Conservation (phyloP, 805 yeast genomes). For the Kuraishia ogatae region DNA sequence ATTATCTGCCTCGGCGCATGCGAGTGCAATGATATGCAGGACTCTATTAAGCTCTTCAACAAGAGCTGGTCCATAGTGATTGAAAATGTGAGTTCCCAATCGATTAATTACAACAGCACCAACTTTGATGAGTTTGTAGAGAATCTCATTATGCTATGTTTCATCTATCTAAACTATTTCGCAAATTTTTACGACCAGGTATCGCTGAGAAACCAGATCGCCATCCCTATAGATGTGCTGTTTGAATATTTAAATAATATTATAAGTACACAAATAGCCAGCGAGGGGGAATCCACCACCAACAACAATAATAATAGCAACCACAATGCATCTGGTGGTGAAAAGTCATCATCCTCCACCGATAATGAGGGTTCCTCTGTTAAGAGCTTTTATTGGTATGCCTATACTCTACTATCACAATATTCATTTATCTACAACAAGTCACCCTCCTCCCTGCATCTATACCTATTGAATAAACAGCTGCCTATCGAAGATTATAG, state of each 20-base stretch:
- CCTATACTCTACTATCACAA: slow-evolving; percentile 36
- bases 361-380: too few relatives aligned
- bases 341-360: too few relatives aligned
- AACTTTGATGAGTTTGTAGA: slow-evolving; percentile 30
- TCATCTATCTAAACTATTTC: slow-evolving; percentile 31
- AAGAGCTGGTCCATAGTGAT: slow-evolving; percentile 33
- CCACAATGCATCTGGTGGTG: background rate
- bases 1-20: slow-evolving; percentile 38
- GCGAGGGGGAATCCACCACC: slow-evolving; percentile 7
- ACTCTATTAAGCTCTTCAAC: slow-evolving; percentile 30
- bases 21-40: slow-evolving; percentile 22
- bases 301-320: too few relatives aligned
- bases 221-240: slow-evolving; percentile 35
- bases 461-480: slow-evolving; percentile 17
- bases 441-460: slow-evolving; percentile 30
- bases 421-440: slow-evolving; percentile 30
- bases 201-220: background rate
- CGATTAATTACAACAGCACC: slow-evolving; percentile 21
- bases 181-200: slow-evolving; percentile 13
- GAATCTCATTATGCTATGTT: slow-evolving; percentile 34
- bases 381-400: slow-evolving; percentile 33
- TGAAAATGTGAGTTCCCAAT: slow-evolving; percentile 17
- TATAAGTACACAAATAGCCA: slow-evolving; percentile 30
- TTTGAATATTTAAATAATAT: slow-evolving; percentile 42
- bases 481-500: slow-evolving; percentile 15